Base-by-base conservation (phyloP, 805 yeast genomes). In the Candida xyloterini region DNA sequence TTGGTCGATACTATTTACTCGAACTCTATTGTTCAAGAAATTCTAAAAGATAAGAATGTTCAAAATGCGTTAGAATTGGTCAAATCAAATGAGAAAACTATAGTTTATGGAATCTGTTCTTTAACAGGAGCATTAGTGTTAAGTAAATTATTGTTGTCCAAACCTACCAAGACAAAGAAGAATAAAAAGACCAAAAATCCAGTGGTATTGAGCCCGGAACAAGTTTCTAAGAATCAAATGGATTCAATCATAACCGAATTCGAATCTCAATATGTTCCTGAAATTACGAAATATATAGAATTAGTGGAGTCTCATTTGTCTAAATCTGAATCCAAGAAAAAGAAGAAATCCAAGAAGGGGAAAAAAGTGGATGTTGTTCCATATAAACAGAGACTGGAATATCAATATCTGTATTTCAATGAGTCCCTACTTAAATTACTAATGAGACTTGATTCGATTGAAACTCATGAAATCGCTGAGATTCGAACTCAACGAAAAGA, bases 371-470 rank as follows among this genome's bases (percentile, higher is more conserved):
- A 26, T 9, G 35, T 31, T 9, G 35, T 31, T 2, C 35, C 57
- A 1, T 59, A 60, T 41, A 53, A 52, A 24, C 59, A 60, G 13
- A 51, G 46, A n/a, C 37, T 56, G 22, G 40, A 45, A 42, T 81
- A 77, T 57, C 73, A 74, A 53, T 71, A 68, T 50, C 71, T 74
- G 37, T 84, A 70, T 56, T 78, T 68, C 57, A 82, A 79, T 51
- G 95, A 84, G 58, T 73, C 74, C 70, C 62, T 84, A 30, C 65
- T 84, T 57, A 82, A 83, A 55, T 70, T 81, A 46, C 60, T 84
- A 48, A 71, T 84, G 70, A 76, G 71, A 45, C 65, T 85, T 39
- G 95, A 85, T 52, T 79, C 75, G 3, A 67, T 85, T 25, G 62
- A 60, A 5, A 67, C 66, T 8, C 69, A 68, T 21, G 68, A 64